phyloP scores from a whole-genome alignment of 106 monocot genomes.

The Dioscorea dumetorum region DNA sequence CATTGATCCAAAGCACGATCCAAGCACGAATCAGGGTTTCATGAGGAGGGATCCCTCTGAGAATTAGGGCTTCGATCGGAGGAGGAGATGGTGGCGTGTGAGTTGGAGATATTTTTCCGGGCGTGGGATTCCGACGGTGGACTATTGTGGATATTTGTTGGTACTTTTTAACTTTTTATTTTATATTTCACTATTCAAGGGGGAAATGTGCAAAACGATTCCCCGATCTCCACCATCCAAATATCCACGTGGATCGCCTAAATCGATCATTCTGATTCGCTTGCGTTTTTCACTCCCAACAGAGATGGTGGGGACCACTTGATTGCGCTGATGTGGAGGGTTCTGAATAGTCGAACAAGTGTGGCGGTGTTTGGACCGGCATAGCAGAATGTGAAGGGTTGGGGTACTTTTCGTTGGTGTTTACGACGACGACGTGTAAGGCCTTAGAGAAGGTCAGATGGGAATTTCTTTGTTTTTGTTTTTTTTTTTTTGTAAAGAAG shows the following conservation, averaged over 20 bases:
- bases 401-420: neutral
- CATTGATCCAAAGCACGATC: conserved; percentile 4
- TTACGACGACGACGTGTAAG: too few species aligned
- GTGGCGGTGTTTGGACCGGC: neutral
- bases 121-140: neutral
- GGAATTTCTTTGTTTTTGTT: too few species aligned
- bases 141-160: neutral
- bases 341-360: neutral
- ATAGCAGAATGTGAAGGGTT: neutral
- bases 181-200: neutral
- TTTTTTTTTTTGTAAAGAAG: too few species aligned
- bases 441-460: too few species aligned
- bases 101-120: neutral
- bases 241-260: conserved; percentile 13
- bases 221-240: neutral
- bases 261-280: too few species aligned
- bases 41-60: neutral
- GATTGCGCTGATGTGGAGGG: neutral
- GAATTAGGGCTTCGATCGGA: neutral
- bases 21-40: neutral
- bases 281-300: neutral
- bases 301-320: neutral
- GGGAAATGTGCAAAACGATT: conserved; percentile 10
- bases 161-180: neutral
- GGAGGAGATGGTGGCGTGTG: neutral